Percentiles rank a stretch among this genome's conserved stretches.
These are phyloP conservation scores for Plasmodium gallinaceum DNA, from an alignment of 169 alveolate species.

Conservation along the genomic window DNA sequence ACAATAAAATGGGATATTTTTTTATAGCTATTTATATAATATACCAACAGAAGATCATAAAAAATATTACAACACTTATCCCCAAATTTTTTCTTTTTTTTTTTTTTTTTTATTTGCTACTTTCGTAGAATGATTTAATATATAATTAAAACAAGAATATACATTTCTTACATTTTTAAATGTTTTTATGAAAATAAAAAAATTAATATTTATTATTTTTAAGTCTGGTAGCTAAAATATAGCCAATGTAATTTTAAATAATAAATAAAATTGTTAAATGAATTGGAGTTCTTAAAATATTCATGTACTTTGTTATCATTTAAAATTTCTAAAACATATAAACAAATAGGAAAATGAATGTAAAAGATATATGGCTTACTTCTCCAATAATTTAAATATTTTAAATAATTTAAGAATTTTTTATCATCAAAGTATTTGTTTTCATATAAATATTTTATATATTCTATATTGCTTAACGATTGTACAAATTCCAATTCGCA, in stretches of 20 bases:
- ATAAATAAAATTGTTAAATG: constrained; percentile 54
- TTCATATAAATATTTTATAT: constrained; percentile 78
- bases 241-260: constrained; percentile 70
- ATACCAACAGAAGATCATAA: neutral
- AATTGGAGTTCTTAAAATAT: constrained; percentile 40
- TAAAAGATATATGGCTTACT: constrained; percentile 79
- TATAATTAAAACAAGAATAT: neutral
- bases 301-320: constrained; percentile 65
- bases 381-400: constrained; percentile 84
- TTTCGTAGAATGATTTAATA: neutral
- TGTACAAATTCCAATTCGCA: constrained; percentile 87
- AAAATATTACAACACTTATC: neutral
- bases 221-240: constrained; percentile 47
- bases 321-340: constrained; percentile 82
- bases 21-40: too few relatives aligned
- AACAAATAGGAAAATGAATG: constrained; percentile 81
- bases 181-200: neutral
- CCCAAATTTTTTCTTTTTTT: neutral
- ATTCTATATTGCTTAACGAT: constrained; percentile 82
- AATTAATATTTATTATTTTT: neutral
- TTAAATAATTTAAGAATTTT: constrained; percentile 80
- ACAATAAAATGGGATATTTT: too few relatives aligned
- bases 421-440: constrained; percentile 82
- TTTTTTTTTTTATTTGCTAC: neutral
- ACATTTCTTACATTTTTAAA: constrained; percentile 8